These are phyloP conservation scores for Taxillus chinensis DNA, from an alignment of 164 flowering plant genomes.

Conservation along the genomic window DNA sequence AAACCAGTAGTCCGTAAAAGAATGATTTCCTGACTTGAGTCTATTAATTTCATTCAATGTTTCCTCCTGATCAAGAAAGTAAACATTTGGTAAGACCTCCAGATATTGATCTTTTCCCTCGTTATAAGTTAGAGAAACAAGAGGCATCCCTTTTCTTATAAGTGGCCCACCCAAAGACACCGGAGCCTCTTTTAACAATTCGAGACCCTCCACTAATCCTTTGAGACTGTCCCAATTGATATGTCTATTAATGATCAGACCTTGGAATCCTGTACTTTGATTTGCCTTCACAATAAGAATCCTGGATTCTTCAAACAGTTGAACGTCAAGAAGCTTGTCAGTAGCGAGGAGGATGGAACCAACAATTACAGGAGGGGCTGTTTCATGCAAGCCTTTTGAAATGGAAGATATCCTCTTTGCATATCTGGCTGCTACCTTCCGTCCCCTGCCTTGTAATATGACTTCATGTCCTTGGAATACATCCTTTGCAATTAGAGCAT, in stretches of 20 bases:
- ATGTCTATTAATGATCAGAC: constrained; percentile 73
- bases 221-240: constrained; percentile 55
- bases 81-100: constrained; percentile 48
- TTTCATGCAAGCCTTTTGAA: constrained; percentile 14
- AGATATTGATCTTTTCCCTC: constrained; percentile 14
- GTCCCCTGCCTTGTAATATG: constrained; percentile 19
- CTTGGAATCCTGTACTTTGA: constrained; percentile 44
- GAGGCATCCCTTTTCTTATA: constrained; percentile 40
- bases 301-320: constrained; percentile 56
- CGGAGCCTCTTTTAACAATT: constrained; percentile 54
- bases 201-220: constrained; percentile 30
- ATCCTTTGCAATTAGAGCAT: constrained; percentile 10
- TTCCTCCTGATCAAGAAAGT: constrained; percentile 54
- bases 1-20: constrained; percentile 60
- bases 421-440: constrained; percentile 8
- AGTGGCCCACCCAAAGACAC: constrained; percentile 81
- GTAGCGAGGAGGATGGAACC: constrained; percentile 73
- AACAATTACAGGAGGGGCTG: constrained; percentile 17
- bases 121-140: constrained; percentile 44
- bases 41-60: constrained; percentile 32
- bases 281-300: constrained; percentile 69
- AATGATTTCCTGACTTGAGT: constrained; percentile 34
- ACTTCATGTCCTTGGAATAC: constrained; percentile 38
- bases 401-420: constrained; percentile 12
- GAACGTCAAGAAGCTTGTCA: constrained; percentile 38